phyloP scores from a whole-genome alignment of 345 rosid genomes.

The Acer negundo region DNA sequence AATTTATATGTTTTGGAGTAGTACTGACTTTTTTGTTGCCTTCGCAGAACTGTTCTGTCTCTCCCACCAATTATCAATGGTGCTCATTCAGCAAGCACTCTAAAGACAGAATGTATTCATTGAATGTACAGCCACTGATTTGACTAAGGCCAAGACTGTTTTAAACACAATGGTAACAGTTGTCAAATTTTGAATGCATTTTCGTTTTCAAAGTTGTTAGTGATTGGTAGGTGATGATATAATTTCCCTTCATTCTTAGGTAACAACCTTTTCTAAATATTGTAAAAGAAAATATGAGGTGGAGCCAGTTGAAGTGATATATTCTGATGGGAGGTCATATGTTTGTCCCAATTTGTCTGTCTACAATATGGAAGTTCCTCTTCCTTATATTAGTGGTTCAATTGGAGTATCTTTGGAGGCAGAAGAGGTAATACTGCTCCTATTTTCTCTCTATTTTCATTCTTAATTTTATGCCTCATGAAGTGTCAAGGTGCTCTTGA shows the following conservation, averaged over 20 bases:
- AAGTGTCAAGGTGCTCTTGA: no score
- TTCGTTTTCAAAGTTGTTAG: slow-evolving; percentile 8
- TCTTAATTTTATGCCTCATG: background rate
- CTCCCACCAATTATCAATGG: slow-evolving; percentile 93
- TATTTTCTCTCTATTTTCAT: background rate
- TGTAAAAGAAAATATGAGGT: slow-evolving; percentile 78
- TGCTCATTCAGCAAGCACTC: slow-evolving; percentile 89
- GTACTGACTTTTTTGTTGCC: slow-evolving; percentile 28
- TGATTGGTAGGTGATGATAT: background rate
- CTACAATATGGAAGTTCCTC: slow-evolving; percentile 78
- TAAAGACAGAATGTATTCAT: slow-evolving; percentile 89
- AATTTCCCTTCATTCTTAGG: slow-evolving; percentile 42
- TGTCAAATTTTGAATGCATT: slow-evolving; percentile 14
- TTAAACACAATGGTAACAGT: slow-evolving; percentile 81
- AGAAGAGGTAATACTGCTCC: slow-evolving; percentile 59
- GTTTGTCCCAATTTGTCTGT: slow-evolving; percentile 74
- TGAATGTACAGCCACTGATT: slow-evolving; percentile 95
- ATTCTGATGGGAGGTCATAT: slow-evolving; percentile 59
- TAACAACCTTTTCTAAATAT: slow-evolving; percentile 70
- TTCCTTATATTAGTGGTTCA: slow-evolving; percentile 66
- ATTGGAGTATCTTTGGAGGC: slow-evolving; percentile 77
- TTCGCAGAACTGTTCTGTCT: slow-evolving; percentile 72
- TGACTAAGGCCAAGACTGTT: slow-evolving; percentile 91
- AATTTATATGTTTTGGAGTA: background rate
- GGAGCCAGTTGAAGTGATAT: slow-evolving; percentile 88